A percentile compares a stretch with the other conserved stretches of the same genome.
Conservation (phyloP, 2,329 filamentous ascomycete species). For the Pseudogymnoascus sp. region DNA sequence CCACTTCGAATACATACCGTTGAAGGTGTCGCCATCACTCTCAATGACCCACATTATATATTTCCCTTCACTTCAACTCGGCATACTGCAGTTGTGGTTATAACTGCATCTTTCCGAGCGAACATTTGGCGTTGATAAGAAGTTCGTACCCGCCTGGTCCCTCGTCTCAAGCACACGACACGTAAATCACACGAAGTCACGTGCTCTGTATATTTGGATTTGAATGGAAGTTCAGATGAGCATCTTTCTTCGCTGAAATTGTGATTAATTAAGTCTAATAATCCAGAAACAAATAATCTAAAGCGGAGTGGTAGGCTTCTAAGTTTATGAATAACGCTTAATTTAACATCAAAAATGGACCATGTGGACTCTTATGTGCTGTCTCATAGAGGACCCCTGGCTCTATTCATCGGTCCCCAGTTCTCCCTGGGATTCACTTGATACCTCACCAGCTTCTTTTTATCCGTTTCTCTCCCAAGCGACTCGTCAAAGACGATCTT, state of each 20-base stretch:
- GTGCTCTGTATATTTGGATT: neutral
- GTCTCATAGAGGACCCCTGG: conserved; percentile 19
- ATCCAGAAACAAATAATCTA: neutral
- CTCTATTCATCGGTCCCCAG: conserved; percentile 65
- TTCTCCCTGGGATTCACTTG: conserved; percentile 85
- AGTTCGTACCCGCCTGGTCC: neutral
- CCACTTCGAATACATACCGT: conserved; percentile 30
- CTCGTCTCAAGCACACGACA: neutral
- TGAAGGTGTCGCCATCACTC: conserved; percentile 47
- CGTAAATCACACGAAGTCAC: conserved; percentile 5
- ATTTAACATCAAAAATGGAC: neutral
- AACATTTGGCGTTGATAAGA: neutral
- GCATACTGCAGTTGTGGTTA: neutral
- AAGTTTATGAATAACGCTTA: neutral
- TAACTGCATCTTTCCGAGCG: neutral
- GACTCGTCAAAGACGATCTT: conserved; percentile 69
- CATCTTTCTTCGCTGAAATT: neutral
- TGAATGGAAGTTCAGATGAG: neutral
- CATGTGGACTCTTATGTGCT: neutral
- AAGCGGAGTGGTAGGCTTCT: neutral
- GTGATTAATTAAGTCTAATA: neutral
- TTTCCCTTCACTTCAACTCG: neutral
- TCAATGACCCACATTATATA: conserved; percentile 46
- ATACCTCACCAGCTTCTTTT: conserved; percentile 71
- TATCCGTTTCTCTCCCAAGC: conserved; percentile 62